Conservation (phyloP, 495 filamentous ascomycete genomes). For the Neurospora tetrasperma region DNA sequence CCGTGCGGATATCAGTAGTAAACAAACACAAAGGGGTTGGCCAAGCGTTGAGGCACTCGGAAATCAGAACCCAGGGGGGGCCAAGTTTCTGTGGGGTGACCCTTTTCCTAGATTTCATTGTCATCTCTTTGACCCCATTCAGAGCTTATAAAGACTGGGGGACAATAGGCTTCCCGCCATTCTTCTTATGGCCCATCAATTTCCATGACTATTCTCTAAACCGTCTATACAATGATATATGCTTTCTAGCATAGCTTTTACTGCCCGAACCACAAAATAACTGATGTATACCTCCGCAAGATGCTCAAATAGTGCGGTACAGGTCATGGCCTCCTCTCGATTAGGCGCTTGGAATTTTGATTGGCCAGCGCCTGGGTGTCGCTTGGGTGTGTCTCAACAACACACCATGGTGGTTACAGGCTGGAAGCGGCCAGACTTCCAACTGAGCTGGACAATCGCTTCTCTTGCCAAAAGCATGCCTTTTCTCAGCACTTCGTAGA, state of each 20-base stretch:
- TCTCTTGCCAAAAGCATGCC: neutral
- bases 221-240: neutral
- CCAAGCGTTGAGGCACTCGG: neutral
- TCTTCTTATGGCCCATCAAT: neutral
- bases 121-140: neutral
- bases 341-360: neutral
- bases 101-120: neutral
- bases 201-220: neutral
- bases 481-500: neutral
- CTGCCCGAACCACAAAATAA: neutral
- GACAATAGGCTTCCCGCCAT: neutral
- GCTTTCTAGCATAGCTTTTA: neutral
- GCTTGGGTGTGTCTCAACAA: neutral
- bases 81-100: neutral
- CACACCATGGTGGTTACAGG: neutral
- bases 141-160: neutral
- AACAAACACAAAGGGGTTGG: neutral
- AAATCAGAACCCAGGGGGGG: neutral
- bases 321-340: neutral
- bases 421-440: neutral
- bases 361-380: neutral
- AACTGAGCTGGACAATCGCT: neutral
- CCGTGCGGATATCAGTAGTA: neutral
- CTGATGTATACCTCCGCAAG: neutral
- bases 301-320: neutral